phyloP scores from a whole-genome alignment of 768 basidiomycete species.

The Auriculariales sp. region DNA sequence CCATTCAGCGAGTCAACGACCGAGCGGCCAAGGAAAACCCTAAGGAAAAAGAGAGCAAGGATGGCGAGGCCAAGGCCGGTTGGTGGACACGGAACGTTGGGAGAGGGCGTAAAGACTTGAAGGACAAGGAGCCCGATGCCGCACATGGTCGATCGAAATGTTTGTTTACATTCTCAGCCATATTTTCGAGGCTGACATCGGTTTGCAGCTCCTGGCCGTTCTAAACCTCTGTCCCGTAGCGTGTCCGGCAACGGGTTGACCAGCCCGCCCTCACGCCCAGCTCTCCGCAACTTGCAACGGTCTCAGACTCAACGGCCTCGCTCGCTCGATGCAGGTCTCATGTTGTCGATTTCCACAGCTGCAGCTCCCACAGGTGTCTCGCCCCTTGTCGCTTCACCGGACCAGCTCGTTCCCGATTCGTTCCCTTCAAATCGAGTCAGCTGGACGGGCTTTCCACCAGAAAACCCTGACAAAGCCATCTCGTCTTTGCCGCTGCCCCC shows the following conservation, averaged over 20 bases:
- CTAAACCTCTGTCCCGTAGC: not conserved
- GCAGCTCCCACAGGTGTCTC: constrained; percentile 11
- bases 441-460: constrained; percentile 12
- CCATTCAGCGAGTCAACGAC: constrained; percentile 12
- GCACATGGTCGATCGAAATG: constrained; percentile 9
- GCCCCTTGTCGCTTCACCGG: constrained; percentile 4
- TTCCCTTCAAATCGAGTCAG: constrained; percentile 6
- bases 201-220: not conserved
- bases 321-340: constrained; percentile 36
- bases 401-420: constrained; percentile 1
- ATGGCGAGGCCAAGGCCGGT: constrained; percentile 38
- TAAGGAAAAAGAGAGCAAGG: constrained; percentile 19
- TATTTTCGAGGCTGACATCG: not conserved
- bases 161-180: not conserved
- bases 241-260: too few species aligned
- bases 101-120: constrained; percentile 56
- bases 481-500: constrained; percentile 2
- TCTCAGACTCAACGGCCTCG: constrained; percentile 39
- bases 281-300: constrained; percentile 13
- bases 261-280: not conserved
- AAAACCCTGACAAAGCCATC: constrained; percentile 11
- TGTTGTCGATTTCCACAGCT: constrained; percentile 13
- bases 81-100: constrained; percentile 66
- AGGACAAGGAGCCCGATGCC: constrained; percentile 37
- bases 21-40: constrained; percentile 16